Percentiles rank a stretch among this genome's conserved stretches.
phyloP scores from a whole-genome alignment of 495 filamentous ascomycete species.

The Neurospora sublineolata region DNA sequence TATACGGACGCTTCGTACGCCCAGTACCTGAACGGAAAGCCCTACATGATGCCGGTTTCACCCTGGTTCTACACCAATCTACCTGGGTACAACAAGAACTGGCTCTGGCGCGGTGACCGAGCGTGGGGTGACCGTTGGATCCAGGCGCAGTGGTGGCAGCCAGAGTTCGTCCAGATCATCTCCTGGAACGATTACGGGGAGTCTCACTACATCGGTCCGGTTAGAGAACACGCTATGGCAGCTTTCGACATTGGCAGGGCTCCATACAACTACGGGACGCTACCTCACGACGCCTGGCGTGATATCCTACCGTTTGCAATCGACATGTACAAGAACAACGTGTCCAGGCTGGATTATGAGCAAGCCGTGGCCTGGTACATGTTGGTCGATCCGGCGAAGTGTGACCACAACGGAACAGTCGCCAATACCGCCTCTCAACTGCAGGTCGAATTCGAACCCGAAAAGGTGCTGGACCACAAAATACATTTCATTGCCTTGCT shows the following conservation, averaged over 20 bases:
- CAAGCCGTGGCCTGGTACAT: conserved; percentile 52
- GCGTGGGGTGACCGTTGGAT: conserved; percentile 64
- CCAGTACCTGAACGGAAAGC: neutral
- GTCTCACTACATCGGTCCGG: conserved; percentile 51
- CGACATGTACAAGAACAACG: conserved; percentile 42
- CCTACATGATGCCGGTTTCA: conserved; percentile 56
- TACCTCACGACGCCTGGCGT: conserved; percentile 28
- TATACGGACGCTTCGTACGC: neutral
- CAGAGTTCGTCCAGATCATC: conserved; percentile 47
- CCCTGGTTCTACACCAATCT: conserved; percentile 61
- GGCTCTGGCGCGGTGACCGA: conserved; percentile 53
- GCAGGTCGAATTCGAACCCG: neutral
- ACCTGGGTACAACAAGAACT: conserved; percentile 54
- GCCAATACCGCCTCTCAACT: conserved; percentile 12
- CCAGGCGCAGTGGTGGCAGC: conserved; percentile 44
- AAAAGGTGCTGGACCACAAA: conserved; percentile 21
- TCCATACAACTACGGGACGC: conserved; percentile 30
- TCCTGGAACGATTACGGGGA: conserved; percentile 61
- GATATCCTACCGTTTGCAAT: conserved; percentile 48
- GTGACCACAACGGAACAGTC: conserved; percentile 20
- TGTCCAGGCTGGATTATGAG: conserved; percentile 13
- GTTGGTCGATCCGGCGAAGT: conserved; percentile 17
- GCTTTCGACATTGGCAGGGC: conserved; percentile 29
- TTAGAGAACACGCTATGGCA: conserved; percentile 30
- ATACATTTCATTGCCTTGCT: conserved; percentile 31